Percentiles rank a stretch among this genome's conserved stretches.
Conservation (phyloP, 805 yeast species). For the Cyberlindnera suaveolens region DNA sequence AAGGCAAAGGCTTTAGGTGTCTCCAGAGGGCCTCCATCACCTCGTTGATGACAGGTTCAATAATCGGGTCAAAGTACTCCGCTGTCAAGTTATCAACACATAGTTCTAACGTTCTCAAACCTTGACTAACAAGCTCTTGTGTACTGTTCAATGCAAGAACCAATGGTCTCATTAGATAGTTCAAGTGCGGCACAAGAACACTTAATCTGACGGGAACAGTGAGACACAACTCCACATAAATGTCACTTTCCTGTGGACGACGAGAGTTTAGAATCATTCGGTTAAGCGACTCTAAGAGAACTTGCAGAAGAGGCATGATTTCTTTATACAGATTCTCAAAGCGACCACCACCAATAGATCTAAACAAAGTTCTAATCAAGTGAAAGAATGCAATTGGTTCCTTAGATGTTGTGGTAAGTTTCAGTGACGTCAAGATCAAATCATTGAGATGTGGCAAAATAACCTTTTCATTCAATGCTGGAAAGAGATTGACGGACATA, state of each 20-base stretch:
- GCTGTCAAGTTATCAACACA: conserved; percentile 96
- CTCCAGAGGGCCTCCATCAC: conserved; percentile 91
- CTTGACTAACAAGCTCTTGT: conserved; percentile 90
- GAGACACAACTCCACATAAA: conserved; percentile 89
- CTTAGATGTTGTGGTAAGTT: conserved; percentile 74
- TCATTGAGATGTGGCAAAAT: conserved; percentile 83
- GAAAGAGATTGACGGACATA: conserved; percentile 92
- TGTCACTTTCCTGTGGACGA: conserved; percentile 84
- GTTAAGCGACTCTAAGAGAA: conserved; percentile 77
- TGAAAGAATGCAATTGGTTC: conserved; percentile 91
- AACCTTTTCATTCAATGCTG: conserved; percentile 80
- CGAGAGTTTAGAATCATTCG: conserved; percentile 77
- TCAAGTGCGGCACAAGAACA: conserved; percentile 88
- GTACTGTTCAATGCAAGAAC: conserved; percentile 87
- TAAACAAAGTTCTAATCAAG: conserved; percentile 78
- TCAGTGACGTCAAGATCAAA: conserved; percentile 73
- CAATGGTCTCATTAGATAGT: conserved; percentile 82
- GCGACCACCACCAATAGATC: conserved; percentile 96
- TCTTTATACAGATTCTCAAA: conserved; percentile 91
- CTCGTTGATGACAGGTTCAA: conserved; percentile 93
- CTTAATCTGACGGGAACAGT: conserved; percentile 95
- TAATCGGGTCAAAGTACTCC: conserved; percentile 93
- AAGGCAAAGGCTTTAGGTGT: conserved; percentile 86
- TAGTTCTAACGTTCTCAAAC: conserved; percentile 86
- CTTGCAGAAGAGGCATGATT: conserved; percentile 85